Evolutionary conservation across 2,329 filamentous ascomycete species (phyloP), one percentile per base, ranked within the genome.

Genomic region (Colletotrichum filicis): DNA sequence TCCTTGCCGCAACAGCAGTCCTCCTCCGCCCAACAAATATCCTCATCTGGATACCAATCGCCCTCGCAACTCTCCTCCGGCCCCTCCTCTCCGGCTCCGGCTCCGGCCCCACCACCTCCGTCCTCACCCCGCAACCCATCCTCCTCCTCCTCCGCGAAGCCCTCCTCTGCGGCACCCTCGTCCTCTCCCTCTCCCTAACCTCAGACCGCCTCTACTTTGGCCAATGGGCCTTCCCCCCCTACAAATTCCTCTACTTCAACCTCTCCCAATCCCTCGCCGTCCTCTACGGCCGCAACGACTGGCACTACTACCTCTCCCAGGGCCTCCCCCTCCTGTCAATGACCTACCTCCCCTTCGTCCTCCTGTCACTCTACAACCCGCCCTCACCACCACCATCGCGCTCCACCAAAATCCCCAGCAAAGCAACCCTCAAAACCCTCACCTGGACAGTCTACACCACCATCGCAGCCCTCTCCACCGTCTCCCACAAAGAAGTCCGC

Each of bases 401-500:
- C 16, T 78, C 85, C 49, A 71, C 85, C 49, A 71, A 79, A 9
- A 70, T 80, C 11, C 32, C 32, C 28, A 78, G 84, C 74, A 76
- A 79, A 11, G 82, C 82, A 24, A 77, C 76, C 66, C 81, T 82
- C 79, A 74, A 65, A 80, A 83, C 74, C 79, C 83, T 95, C 9
- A 86, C 91, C 11, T 86, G 87, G 35, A 85, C 90, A 8, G 87
- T 92, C 55, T 75, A 92, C 67, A 82, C 90, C 35, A 93, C 92
- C 70, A 83, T 93, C 11, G 80, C 84, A 1, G 82, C 86, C 2
- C 88, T 98, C 42, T 97, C 94, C 1, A 79, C 94, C 59, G 94
- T 98, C 76, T 92, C 95, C 1, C 97, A 99, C 85, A 99, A 99
- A 82, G 97, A 99, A 87, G 94, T 98, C 77, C 94, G 97, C 78